Evolutionary conservation across 179 eudicot genomes (phyloP).

Genomic region (Beta corolliflora): DNA sequence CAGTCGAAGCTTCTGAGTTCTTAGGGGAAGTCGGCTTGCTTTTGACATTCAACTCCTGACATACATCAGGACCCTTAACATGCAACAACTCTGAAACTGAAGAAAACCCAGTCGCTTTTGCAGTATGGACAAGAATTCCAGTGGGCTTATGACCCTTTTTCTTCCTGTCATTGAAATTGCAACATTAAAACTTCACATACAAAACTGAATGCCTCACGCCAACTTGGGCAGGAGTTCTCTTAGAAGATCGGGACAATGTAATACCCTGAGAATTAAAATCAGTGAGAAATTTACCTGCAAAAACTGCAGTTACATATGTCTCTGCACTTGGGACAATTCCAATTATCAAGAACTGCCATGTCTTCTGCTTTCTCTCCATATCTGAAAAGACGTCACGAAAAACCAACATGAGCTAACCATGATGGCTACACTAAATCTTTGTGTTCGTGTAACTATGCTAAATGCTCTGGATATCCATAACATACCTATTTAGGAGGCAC

Average conservation of each 20-base stretch:
- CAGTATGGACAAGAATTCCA: slow-evolving; percentile 52
- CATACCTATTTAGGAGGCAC: slow-evolving; percentile 86
- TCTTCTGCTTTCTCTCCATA: slow-evolving; percentile 79
- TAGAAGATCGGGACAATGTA: not conserved
- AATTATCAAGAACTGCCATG: slow-evolving; percentile 43
- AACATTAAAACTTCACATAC: not conserved
- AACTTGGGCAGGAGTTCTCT: not conserved
- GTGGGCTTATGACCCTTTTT: slow-evolving; percentile 72
- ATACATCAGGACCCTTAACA: slow-evolving; percentile 42
- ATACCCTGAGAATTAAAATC: too few relatives aligned
- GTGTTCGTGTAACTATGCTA: too few relatives aligned
- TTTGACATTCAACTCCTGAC: slow-evolving; percentile 30
- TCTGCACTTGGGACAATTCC: slow-evolving; percentile 80
- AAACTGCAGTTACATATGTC: slow-evolving; percentile 77
- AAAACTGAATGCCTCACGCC: not conserved
- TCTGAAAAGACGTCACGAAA: slow-evolving; percentile 25
- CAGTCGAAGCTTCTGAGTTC: slow-evolving; percentile 28
- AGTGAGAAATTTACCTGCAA: slow-evolving; percentile 52
- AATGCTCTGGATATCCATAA: not conserved
- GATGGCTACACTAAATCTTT: not conserved
- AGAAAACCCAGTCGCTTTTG: slow-evolving; percentile 70
- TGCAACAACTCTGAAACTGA: slow-evolving; percentile 64
- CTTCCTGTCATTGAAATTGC: slow-evolving; percentile 46
- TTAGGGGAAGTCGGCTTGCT: slow-evolving; percentile 31
- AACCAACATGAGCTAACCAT: not conserved